Percentiles rank a stretch among this genome's conserved stretches.
Evolutionary conservation across 179 eudicot genomes (phyloP).

Genomic region (Beta lomatogona): DNA sequence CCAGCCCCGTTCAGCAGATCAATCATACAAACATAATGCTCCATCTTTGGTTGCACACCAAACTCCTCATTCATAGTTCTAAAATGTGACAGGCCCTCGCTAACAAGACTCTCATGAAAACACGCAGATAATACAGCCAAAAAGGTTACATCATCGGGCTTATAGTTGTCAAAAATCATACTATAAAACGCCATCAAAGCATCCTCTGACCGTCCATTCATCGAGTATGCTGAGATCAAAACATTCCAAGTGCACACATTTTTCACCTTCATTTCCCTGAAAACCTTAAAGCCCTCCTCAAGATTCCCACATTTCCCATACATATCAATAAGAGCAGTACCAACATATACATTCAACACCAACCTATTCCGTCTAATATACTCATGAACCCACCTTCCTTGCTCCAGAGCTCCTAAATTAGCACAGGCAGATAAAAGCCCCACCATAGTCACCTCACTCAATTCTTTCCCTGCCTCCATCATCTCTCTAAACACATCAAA

Average conservation of each 20-base stretch:
- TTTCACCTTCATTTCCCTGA: slow-evolving; percentile 40
- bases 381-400: slow-evolving; percentile 44
- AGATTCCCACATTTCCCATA: slow-evolving; percentile 41
- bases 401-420: slow-evolving; percentile 35
- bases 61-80: slow-evolving; percentile 37
- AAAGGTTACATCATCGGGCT: slow-evolving; percentile 40
- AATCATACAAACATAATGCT: slow-evolving; percentile 42
- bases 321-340: slow-evolving; percentile 48
- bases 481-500: slow-evolving; percentile 36
- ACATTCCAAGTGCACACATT: slow-evolving; percentile 51
- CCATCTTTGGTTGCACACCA: slow-evolving; percentile 34
- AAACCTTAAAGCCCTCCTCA: slow-evolving; percentile 34
- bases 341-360: slow-evolving; percentile 42
- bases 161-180: slow-evolving; percentile 35
- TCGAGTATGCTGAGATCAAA: slow-evolving; percentile 33
- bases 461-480: slow-evolving; percentile 34
- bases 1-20: slow-evolving; percentile 37
- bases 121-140: slow-evolving; percentile 45
- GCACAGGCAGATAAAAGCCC: slow-evolving; percentile 43
- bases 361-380: slow-evolving; percentile 32
- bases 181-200: slow-evolving; percentile 33
- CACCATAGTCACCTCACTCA: slow-evolving; percentile 43
- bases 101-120: slow-evolving; percentile 33
- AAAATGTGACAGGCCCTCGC: slow-evolving; percentile 35
- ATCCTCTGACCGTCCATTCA: slow-evolving; percentile 40